Conservation (phyloP, 2,329 filamentous ascomycete genomes). For the Calonectria pauciramosa region DNA sequence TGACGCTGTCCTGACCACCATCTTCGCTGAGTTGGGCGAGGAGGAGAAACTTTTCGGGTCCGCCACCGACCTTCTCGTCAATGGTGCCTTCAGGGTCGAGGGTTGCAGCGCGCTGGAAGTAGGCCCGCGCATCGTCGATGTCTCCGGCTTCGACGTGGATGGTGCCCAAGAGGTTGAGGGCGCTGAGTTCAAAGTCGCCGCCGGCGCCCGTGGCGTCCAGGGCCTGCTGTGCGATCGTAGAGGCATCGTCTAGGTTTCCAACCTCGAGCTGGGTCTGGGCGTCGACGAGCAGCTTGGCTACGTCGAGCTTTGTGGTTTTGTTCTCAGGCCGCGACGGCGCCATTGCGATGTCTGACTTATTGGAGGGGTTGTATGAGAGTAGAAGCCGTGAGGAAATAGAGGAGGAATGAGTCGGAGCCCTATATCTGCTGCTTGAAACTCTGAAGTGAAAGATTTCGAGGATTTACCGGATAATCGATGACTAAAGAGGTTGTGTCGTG, state of each 20-base stretch:
- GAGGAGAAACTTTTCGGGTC: conserved; percentile 95
- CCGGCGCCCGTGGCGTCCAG: conserved; percentile 58
- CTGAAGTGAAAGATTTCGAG: not conserved
- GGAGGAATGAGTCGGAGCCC: not conserved
- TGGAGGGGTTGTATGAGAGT: conserved; percentile 22
- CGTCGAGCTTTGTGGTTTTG: conserved; percentile 53
- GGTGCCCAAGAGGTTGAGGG: conserved; percentile 83
- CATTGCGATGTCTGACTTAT: conserved; percentile 47
- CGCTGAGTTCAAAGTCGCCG: conserved; percentile 70
- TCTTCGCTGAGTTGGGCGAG: conserved; percentile 88
- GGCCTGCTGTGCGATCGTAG: conserved; percentile 57
- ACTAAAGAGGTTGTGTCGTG: not conserved
- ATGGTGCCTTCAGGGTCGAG: conserved; percentile 82
- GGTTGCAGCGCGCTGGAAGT: conserved; percentile 79
- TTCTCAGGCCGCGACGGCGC: conserved; percentile 56
- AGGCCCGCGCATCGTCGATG: conserved; percentile 78
- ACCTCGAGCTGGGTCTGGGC: conserved; percentile 59
- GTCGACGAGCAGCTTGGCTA: conserved; percentile 52
- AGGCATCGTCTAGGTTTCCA: conserved; percentile 58
- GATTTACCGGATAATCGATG: not conserved
- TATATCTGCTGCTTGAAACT: not conserved
- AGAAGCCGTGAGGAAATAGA: not conserved
- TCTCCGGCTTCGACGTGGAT: conserved; percentile 88
- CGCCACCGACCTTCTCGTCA: conserved; percentile 81
- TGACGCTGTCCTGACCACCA: conserved; percentile 74